phyloP scores from a whole-genome alignment of 2,329 filamentous ascomycete species.

The Spiromastix sp. region DNA sequence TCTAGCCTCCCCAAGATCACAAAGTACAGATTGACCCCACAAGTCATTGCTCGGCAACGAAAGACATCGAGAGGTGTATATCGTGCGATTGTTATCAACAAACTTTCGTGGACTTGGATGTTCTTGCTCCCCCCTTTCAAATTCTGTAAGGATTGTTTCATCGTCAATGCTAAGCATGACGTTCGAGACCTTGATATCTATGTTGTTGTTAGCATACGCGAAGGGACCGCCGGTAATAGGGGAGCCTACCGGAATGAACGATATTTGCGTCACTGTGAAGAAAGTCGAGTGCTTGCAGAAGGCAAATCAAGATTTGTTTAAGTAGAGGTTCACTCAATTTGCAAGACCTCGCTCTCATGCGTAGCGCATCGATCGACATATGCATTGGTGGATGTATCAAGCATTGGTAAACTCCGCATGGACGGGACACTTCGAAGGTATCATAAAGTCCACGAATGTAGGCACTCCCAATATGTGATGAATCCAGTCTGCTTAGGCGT shows the following conservation, averaged over 20 bases:
- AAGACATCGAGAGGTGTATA: conserved; percentile 10
- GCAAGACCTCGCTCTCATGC: conserved; percentile 3
- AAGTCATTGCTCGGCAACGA: conserved; percentile 2
- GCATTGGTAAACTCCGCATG: conserved; percentile 3
- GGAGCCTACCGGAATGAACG: conserved; percentile 5
- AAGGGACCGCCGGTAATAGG: not conserved
- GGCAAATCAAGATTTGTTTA: conserved; percentile 4
- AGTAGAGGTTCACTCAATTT: conserved; percentile 4
- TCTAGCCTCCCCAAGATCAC: conserved; percentile 12
- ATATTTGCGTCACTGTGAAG: conserved; percentile 7
- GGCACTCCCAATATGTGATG: not conserved
- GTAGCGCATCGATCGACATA: conserved; percentile 5
- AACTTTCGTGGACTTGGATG: conserved; percentile 9
- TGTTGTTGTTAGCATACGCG: not conserved
- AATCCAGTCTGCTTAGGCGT: not conserved
- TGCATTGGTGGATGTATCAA: conserved; percentile 5
- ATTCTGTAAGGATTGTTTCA: conserved; percentile 8
- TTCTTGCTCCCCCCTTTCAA: no score
- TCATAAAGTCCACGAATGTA: conserved; percentile 3
- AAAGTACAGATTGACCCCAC: conserved; percentile 9
- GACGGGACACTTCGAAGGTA: conserved; percentile 1
- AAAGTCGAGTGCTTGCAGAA: conserved; percentile 6
- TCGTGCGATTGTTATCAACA: conserved; percentile 6
- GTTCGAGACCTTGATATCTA: conserved; percentile 7
- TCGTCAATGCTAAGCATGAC: conserved; percentile 10